Percentiles rank a stretch among this genome's conserved stretches.
Conservation (phyloP, 805 yeast species). For the Sugiyamaella smithiae region DNA sequence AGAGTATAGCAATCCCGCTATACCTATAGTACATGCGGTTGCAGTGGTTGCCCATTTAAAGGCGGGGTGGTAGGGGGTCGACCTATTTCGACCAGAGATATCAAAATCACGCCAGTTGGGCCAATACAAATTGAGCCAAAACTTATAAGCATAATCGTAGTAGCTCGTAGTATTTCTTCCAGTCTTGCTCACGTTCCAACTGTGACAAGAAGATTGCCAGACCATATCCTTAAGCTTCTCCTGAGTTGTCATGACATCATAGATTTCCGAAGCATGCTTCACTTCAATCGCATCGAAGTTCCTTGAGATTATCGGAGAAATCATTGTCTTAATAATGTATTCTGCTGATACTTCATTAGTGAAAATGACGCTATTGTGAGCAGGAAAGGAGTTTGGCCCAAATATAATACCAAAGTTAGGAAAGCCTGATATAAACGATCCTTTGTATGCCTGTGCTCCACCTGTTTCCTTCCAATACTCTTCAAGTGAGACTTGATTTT, state of each 20-base stretch:
- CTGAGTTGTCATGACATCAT: conserved; percentile 9
- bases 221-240: conserved; percentile 11
- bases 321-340: conserved; percentile 15
- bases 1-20: no score
- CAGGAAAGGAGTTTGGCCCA: conserved; percentile 25
- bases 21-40: no score
- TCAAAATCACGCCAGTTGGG: neutral
- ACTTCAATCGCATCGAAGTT: conserved; percentile 13
- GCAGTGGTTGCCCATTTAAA: neutral
- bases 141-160: conserved; percentile 2
- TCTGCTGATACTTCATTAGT: conserved; percentile 20
- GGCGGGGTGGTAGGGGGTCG: neutral
- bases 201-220: conserved; percentile 13
- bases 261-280: conserved; percentile 15
- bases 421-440: conserved; percentile 21
- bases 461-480: conserved; percentile 15
- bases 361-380: conserved; percentile 21
- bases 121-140: conserved; percentile 3
- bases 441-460: conserved; percentile 23
- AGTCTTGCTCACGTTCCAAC: conserved; percentile 16
- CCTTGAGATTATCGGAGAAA: conserved; percentile 12
- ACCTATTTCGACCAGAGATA: neutral
- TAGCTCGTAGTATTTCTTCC: conserved; percentile 15
- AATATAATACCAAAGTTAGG: conserved; percentile 24
- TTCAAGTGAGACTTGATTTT: conserved; percentile 11